Percentiles rank a stretch among this genome's conserved stretches.
Conservation (phyloP, 768 basidiomycete species). For the Ephemerocybe angulata region DNA sequence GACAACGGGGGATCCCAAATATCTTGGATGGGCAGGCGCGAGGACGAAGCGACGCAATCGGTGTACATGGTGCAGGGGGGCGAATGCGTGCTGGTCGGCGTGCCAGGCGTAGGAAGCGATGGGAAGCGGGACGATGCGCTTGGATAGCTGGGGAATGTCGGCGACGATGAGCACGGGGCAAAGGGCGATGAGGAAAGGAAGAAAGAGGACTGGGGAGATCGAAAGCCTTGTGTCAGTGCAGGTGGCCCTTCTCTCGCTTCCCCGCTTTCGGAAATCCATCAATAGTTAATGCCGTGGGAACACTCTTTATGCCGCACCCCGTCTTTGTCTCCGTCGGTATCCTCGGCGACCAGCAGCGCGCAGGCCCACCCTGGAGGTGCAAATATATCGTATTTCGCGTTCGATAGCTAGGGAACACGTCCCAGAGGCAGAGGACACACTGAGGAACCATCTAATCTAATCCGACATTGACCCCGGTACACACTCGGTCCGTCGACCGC, state of each 20-base stretch:
- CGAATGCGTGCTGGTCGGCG: conserved; percentile 1
- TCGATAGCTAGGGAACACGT: too few relatives aligned
- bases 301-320: conserved; percentile 11
- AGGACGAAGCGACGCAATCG: conserved; percentile 12
- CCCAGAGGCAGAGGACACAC: too few relatives aligned
- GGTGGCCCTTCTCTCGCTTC: conserved; percentile 31
- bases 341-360: background rate
- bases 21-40: conserved; percentile 5
- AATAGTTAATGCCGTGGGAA: conserved; percentile 15
- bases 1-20: conserved; percentile 9
- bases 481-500: conserved; percentile 16
- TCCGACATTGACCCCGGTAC: conserved; percentile 26
- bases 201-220: conserved; percentile 8
- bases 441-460: conserved; percentile 25
- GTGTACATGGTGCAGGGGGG: conserved; percentile 15
- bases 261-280: conserved; percentile 15
- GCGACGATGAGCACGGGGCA: conserved; percentile 8
- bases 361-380: background rate
- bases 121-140: background rate
- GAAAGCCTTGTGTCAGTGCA: conserved; percentile 25
- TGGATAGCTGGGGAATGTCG: conserved; percentile 1
- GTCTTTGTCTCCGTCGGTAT: background rate
- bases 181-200: conserved; percentile 7
- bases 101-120: conserved; percentile 6
- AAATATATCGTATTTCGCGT: background rate